Evolutionary conservation across 2,329 filamentous ascomycete genomes (phyloP).

Genomic region (Ophiostoma quercus): DNA sequence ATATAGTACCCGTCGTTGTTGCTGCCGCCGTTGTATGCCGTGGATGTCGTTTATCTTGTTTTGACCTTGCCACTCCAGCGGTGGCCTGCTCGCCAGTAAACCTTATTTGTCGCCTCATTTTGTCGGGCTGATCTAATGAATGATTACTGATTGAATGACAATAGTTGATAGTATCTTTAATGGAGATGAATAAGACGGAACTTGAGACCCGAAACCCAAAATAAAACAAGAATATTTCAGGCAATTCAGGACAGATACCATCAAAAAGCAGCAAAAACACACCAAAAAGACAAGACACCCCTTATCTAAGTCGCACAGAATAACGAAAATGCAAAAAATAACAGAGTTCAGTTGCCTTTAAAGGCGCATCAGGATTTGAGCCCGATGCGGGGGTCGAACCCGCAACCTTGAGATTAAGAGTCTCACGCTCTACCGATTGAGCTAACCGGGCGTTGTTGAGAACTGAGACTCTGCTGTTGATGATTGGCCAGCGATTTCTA

Average conservation of each 20-base stretch:
- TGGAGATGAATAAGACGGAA: no score
- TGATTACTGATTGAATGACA: neutral
- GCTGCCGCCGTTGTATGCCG: neutral
- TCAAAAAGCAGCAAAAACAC: neutral
- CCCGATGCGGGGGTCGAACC: constrained; percentile 45
- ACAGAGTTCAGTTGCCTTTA: neutral
- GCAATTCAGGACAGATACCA: no score
- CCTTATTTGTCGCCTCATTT: neutral
- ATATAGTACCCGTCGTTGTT: no score
- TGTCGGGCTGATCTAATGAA: neutral
- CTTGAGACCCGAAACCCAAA: neutral
- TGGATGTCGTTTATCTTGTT: neutral
- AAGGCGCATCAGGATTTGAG: constrained; percentile 39
- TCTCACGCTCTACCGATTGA: constrained; percentile 70
- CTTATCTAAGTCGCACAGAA: no score
- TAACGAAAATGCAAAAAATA: neutral
- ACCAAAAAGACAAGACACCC: neutral
- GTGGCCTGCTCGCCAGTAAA: neutral
- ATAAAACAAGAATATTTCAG: neutral
- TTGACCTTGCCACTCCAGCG: neutral
- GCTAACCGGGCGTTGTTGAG: constrained; percentile 48
- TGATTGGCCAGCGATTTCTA: neutral
- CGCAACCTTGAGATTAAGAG: constrained; percentile 49
- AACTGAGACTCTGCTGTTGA: constrained; percentile 8
- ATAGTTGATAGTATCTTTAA: no score